Conservation (phyloP, 208 protist genomes). For the Balamuthia mandrillaris region DNA sequence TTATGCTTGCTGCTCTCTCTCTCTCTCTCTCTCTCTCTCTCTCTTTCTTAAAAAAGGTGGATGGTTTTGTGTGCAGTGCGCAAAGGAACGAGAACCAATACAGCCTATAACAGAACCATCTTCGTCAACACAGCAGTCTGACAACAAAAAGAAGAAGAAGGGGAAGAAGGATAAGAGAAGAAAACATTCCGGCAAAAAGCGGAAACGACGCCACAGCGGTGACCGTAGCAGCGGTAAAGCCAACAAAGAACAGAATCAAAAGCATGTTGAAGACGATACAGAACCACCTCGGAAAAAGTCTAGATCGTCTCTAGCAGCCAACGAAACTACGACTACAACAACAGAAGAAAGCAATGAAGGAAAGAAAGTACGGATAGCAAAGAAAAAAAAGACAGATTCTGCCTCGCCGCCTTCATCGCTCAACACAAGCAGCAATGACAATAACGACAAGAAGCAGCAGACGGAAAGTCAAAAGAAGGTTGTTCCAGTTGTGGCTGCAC, state of each 20-base stretch:
- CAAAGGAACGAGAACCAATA: background rate
- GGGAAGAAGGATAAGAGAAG: too few relatives aligned
- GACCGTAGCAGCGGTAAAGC: background rate
- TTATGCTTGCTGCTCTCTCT: too few relatives aligned
- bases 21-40: too few relatives aligned
- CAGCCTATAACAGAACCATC: background rate
- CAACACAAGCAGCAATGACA: background rate
- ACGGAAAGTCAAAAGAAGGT: background rate
- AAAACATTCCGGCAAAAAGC: too few relatives aligned
- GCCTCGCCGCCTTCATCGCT: background rate
- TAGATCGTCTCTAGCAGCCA: background rate
- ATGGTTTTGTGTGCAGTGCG: constrained; percentile 19
- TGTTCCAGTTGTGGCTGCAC: too few relatives aligned
- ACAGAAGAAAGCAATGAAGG: background rate
- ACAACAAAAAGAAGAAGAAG: too few relatives aligned
- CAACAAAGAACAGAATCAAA: background rate
- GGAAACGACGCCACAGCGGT: too few relatives aligned
- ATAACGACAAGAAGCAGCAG: background rate
- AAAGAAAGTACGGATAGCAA: background rate
- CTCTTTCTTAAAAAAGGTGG: too few relatives aligned
- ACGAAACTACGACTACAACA: background rate
- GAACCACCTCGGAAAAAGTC: background rate
- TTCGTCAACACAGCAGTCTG: background rate
- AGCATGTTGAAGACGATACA: background rate
- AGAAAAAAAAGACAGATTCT: background rate